phyloP scores from a whole-genome alignment of 2,329 filamentous ascomycete species.

The Microascus cirrosus region DNA sequence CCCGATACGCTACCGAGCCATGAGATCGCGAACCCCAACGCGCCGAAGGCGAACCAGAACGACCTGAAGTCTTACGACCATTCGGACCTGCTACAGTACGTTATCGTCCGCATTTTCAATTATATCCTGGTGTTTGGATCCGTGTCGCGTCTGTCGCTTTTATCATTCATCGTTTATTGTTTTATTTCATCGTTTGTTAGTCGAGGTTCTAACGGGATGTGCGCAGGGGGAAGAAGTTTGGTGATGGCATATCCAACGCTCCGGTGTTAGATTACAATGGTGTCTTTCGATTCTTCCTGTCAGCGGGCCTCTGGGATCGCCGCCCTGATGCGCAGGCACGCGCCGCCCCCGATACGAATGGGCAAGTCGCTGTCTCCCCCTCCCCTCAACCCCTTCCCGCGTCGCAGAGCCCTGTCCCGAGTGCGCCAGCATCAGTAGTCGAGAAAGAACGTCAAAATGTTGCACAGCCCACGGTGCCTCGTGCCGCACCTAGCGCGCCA shows the following conservation, averaged over 20 bases:
- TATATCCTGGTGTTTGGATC: neutral
- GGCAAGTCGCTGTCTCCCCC: neutral
- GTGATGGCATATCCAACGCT: constrained; percentile 1
- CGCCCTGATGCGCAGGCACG: neutral
- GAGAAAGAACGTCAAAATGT: neutral
- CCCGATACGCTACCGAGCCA: constrained; percentile 48
- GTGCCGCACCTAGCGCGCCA: neutral
- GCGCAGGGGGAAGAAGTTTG: constrained; percentile 3
- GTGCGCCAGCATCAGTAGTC: neutral
- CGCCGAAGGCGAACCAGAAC: constrained; percentile 43
- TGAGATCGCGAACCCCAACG: constrained; percentile 39
- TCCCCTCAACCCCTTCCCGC: neutral
- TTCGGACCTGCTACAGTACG: constrained; percentile 49
- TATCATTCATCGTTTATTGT: neutral
- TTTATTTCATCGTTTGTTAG: neutral
- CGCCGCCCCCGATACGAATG: neutral
- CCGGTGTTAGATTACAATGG: neutral
- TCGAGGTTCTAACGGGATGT: neutral
- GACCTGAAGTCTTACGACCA: constrained; percentile 22
- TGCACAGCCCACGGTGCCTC: neutral
- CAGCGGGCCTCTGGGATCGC: neutral
- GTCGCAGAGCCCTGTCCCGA: neutral
- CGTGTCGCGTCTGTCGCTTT: neutral
- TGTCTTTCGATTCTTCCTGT: constrained; percentile 1
- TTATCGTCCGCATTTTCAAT: constrained; percentile 12